Evolutionary conservation across 345 rosid species (phyloP), one percentile per base, ranked within the genome.

Genomic region (Streptanthus diversifolius): DNA sequence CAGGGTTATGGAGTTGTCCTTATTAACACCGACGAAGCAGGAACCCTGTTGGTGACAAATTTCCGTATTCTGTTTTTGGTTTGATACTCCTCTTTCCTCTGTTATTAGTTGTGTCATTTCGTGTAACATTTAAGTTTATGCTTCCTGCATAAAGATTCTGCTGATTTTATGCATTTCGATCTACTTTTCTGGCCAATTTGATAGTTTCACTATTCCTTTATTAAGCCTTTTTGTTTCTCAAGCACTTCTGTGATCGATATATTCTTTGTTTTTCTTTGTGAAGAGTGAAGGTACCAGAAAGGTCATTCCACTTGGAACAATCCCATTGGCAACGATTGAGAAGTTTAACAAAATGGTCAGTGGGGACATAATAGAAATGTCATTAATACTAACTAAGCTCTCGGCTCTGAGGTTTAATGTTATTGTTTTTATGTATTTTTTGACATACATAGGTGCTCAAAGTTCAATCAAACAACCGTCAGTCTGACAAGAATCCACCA

Each of bases 1-100:
- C 86, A 95, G 98, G 90, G 83, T 29, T 77, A 80, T 67, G 99
- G 98, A 27, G 98, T 92, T 72, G 96, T 95, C 55, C 97, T 95
- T 83, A 81, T 92, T 48, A 95, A 95, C 81, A 90, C 82, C 0
- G 97, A 91, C 77, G 86, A 83, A 70, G 99, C 99, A 9, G 99
- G 99, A 33, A 90, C 91, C 39, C 75, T 92, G 76, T 48, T 91
- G 73, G 91, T 95, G 78, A 95, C 99, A 5, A 95, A 95, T 68
- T 95, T 87, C 71, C 98, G 99, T 63, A 81, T 95, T 73, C 86
- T 95, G 55, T 95, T 95, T 79, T 72, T 95, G 86, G 99, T 95
- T 73, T 85, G 96, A 78, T 9, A 3, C 5, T 52, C 29, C 24
- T 64, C 25, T 53, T 48, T 52, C 9, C 63, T 67, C 71, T 33